A percentile compares a stretch with the other conserved stretches of the same genome.
phyloP scores from a whole-genome alignment of 176 grass and related monocot species.

The Luzula sylvatica region DNA sequence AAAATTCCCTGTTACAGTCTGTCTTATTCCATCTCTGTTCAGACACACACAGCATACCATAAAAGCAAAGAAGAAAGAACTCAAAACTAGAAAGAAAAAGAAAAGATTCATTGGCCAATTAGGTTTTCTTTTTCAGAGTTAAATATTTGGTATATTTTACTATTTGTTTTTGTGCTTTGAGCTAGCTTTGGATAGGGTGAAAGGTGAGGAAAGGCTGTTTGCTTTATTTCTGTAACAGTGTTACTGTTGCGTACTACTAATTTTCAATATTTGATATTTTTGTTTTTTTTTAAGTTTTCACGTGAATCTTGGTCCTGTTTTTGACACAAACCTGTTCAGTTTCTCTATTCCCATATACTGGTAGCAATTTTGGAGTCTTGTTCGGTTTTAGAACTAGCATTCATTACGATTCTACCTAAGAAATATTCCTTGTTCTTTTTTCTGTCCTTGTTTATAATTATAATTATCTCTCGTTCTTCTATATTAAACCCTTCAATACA shows the following conservation, averaged over 20 bases:
- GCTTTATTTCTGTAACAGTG: conserved; percentile 17
- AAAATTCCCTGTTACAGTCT: conserved; percentile 7
- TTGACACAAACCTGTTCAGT: conserved; percentile 7
- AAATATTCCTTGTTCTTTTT: conserved; percentile 4
- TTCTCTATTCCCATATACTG: conserved; percentile 10
- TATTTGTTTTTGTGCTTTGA: conserved; percentile 4
- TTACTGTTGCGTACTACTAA: no score
- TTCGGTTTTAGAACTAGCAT: conserved; percentile 11
- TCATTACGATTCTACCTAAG: conserved; percentile 1
- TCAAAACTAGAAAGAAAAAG: conserved; percentile 14
- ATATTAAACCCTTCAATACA: conserved; percentile 17
- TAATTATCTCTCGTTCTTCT: not conserved
- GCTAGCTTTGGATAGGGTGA: conserved; percentile 19
- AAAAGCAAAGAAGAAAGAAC: not conserved
- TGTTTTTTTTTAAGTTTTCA: conserved; percentile 6
- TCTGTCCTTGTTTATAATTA: no score
- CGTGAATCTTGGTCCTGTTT: conserved; percentile 8
- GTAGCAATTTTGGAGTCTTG: conserved; percentile 6
- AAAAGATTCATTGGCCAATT: no score
- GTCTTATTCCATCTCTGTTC: conserved; percentile 6
- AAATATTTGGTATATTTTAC: conserved; percentile 8
- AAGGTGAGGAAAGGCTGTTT: conserved; percentile 24
- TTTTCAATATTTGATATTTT: conserved; percentile 15
- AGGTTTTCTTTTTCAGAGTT: conserved; percentile 7
- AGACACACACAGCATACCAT: conserved; percentile 1